These are phyloP conservation scores for Auricularia auricula-judae DNA, from an alignment of 768 basidiomycete species.

Conservation along the genomic window DNA sequence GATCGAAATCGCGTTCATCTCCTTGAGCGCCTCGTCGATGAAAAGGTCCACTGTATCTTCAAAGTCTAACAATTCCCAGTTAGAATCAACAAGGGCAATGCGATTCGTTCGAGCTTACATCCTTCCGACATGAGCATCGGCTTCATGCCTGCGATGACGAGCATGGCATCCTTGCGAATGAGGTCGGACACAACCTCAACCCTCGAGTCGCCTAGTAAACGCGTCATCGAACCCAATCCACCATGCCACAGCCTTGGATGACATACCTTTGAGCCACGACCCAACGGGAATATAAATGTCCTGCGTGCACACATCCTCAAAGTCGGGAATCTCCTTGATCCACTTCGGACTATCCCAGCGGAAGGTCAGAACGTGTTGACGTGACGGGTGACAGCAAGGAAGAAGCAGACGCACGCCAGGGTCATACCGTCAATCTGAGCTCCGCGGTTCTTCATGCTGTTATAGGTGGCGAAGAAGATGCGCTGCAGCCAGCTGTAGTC, in stretches of 20 bases:
- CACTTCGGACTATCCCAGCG: conserved; percentile 12
- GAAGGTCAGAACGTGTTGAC: conserved; percentile 14
- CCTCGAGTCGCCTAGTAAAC: conserved; percentile 11
- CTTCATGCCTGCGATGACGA: conserved; percentile 12
- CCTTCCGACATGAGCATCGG: conserved; percentile 16
- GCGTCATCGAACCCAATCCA: background rate
- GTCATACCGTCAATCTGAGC: background rate
- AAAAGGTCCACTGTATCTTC: conserved; percentile 7
- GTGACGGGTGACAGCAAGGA: background rate
- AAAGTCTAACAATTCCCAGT: conserved; percentile 8
- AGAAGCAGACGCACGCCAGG: background rate
- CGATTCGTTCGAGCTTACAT: background rate
- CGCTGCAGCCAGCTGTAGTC: conserved; percentile 16
- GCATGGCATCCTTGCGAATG: conserved; percentile 17
- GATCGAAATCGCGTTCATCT: conserved; percentile 16
- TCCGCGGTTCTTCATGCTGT: conserved; percentile 21
- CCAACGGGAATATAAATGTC: conserved; percentile 23
- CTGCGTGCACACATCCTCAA: conserved; percentile 20
- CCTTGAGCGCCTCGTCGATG: conserved; percentile 16
- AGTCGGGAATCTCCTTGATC: conserved; percentile 2
- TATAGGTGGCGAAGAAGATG: conserved; percentile 21
- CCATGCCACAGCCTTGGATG: background rate
- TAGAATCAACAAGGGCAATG: background rate
- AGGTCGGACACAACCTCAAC: conserved; percentile 19
- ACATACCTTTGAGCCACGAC: conserved; percentile 20